phyloP scores from a whole-genome alignment of 225 moss, liverwort and hornwort genomes.

The Rhytidiadelphus loreus region DNA sequence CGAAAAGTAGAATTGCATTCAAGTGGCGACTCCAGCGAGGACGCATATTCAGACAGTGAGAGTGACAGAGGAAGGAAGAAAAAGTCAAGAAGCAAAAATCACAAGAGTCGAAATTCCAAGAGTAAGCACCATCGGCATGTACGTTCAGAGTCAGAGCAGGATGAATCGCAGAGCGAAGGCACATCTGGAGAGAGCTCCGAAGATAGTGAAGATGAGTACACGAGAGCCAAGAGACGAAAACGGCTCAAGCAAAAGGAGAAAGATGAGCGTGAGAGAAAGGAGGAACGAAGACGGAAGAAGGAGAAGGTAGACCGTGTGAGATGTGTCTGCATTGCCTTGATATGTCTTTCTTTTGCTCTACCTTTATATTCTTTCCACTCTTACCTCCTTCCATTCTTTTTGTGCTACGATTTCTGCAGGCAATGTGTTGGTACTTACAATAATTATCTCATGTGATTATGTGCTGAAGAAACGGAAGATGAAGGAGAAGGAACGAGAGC shows the following conservation, averaged over 20 bases:
- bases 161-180: slow-evolving; percentile 23
- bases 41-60: slow-evolving; percentile 13
- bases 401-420: neutral
- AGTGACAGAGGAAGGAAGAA: slow-evolving; percentile 22
- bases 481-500: slow-evolving; percentile 68
- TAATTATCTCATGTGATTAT: neutral
- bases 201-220: slow-evolving; percentile 39
- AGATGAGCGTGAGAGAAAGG: slow-evolving; percentile 38
- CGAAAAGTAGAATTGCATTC: slow-evolving; percentile 10
- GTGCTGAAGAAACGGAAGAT: slow-evolving; percentile 48
- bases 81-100: neutral
- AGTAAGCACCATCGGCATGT: slow-evolving; percentile 21
- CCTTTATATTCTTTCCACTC: neutral
- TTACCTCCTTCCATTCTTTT: neutral
- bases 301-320: slow-evolving; percentile 28
- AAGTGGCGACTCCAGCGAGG: slow-evolving; percentile 29
- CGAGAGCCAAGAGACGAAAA: slow-evolving; percentile 42
- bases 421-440: neutral
- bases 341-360: neutral
- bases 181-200: slow-evolving; percentile 31
- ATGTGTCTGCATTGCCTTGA: neutral
- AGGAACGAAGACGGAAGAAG: slow-evolving; percentile 36
- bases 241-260: slow-evolving; percentile 35
- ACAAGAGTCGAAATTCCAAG: slow-evolving; percentile 28
- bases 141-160: slow-evolving; percentile 25